phyloP scores from a whole-genome alignment of 305 asterid species.

The Plantago rigida region DNA sequence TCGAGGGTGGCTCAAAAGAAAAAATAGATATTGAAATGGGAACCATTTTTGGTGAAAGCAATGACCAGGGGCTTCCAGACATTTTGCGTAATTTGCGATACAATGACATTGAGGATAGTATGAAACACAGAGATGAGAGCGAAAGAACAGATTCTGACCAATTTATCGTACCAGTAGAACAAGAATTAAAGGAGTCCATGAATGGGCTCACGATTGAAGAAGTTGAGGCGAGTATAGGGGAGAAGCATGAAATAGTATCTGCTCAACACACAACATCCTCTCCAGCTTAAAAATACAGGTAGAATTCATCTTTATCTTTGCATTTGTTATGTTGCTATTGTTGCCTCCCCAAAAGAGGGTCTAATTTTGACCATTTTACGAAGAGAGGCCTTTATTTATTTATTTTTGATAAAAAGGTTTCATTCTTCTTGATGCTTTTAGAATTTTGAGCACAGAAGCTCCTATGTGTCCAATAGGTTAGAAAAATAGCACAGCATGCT shows the following conservation, averaged over 20 bases:
- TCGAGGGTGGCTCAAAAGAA: slow-evolving; percentile 49
- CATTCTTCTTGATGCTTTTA: no score
- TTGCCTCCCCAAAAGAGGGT: background rate
- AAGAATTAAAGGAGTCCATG: slow-evolving; percentile 28
- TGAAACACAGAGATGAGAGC: slow-evolving; percentile 36
- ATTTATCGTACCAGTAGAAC: slow-evolving; percentile 29
- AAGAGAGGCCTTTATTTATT: background rate
- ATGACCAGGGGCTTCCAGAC: slow-evolving; percentile 45
- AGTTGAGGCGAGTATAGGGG: slow-evolving; percentile 23
- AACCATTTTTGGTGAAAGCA: slow-evolving; percentile 34
- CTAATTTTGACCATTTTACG: background rate
- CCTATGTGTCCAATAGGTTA: no score
- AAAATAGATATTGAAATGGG: slow-evolving; percentile 72
- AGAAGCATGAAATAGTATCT: slow-evolving; percentile 26
- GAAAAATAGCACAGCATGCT: no score
- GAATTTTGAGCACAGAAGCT: no score
- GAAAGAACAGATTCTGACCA: slow-evolving; percentile 33
- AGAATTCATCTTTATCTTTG: background rate
- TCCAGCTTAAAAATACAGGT: slow-evolving; percentile 28
- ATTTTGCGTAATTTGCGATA: slow-evolving; percentile 47
- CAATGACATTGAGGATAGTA: slow-evolving; percentile 45
- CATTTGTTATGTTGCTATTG: background rate
- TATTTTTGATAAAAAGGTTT: no score
- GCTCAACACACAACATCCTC: slow-evolving; percentile 22
- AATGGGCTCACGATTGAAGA: slow-evolving; percentile 24